Conservation (phyloP, 2,329 filamentous ascomycete species). For the Fulvia fulva region DNA sequence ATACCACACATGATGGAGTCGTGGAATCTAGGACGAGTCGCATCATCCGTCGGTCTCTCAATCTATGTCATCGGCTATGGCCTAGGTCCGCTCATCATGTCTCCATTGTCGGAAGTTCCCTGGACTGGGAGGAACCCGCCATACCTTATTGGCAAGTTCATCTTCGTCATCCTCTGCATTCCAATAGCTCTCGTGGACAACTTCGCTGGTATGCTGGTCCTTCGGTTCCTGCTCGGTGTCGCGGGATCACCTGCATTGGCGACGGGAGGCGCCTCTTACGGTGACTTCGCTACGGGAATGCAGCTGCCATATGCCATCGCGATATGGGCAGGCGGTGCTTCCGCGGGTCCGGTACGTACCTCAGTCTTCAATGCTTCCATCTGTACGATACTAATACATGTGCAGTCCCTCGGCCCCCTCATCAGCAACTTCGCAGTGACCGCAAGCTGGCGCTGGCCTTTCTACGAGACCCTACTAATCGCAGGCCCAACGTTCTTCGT, state of each 20-base stretch:
- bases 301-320: slow-evolving; percentile 41
- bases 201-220: slow-evolving; percentile 43
- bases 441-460: slow-evolving; percentile 57
- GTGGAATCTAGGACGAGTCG: too few relatives aligned
- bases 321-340: slow-evolving; percentile 41
- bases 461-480: slow-evolving; percentile 60
- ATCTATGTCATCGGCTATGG: slow-evolving; percentile 4
- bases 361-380: too few relatives aligned
- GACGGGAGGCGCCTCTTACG: slow-evolving; percentile 48
- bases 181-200: slow-evolving; percentile 28
- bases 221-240: slow-evolving; percentile 62
- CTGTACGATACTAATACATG: too few relatives aligned
- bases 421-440: slow-evolving; percentile 57
- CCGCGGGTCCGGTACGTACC: slow-evolving; percentile 34
- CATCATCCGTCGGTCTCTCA: too few relatives aligned
- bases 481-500: slow-evolving; percentile 53
- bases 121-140: slow-evolving; percentile 13
- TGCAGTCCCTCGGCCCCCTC: slow-evolving; percentile 56
- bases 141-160: slow-evolving; percentile 8
- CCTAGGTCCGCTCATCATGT: slow-evolving; percentile 14
- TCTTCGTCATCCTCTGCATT: slow-evolving; percentile 7
- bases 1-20: too few relatives aligned
- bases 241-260: slow-evolving; percentile 62
- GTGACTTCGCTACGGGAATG: slow-evolving; percentile 39
- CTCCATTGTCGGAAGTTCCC: slow-evolving; percentile 12